Base-by-base conservation (phyloP, 2,329 filamentous ascomycete species). In the Corynespora cassiicola region DNA sequence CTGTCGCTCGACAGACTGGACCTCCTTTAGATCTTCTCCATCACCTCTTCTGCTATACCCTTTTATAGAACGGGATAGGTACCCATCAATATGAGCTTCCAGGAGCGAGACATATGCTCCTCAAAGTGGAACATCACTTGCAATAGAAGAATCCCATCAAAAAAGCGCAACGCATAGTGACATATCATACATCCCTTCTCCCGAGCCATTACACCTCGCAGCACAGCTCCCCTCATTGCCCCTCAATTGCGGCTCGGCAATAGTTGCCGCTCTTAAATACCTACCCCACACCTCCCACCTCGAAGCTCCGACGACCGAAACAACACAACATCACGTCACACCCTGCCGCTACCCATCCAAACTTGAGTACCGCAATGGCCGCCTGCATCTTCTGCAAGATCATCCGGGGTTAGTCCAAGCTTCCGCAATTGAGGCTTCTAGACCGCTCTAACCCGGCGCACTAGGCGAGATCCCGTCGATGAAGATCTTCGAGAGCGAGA, bases 331-430 rank as follows among this genome's bases (percentile, higher is more conserved):
- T 52, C 53, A 54, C 52, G 48, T 47, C 45, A 58, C 52, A 32
- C 43, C n/a, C n/a, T n/a, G n/a, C n/a, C n/a, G n/a, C n/a, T n/a
- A n/a, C n/a, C 42, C 39, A 35, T 47, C 42, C 42, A 31, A 48
- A 31, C 25, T 38, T 55, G 57, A 61, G 55, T 41, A 65, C 61
- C 61, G 60, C 45, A 60, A 80, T 82, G 75, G 79, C 85, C 36
- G 77, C 86, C 49, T 99, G 94, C 69, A 90, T 97, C 65, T 99
- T 99, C 77, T 99, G 94, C 80, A 95, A 90, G 72, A 97, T 99
- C 68, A 87, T 99, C 76, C 95, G 95, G 81, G 92, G 92, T 82
- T 70, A 36, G 58, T 24, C 15, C 16, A 9, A 21, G 9, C 10
- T 15, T 16, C 23, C 16, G n/a, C 25, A 39, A 26, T 46, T 50